Conservation (phyloP, 163 green algal genomes). For the Dunaliella salina region DNA sequence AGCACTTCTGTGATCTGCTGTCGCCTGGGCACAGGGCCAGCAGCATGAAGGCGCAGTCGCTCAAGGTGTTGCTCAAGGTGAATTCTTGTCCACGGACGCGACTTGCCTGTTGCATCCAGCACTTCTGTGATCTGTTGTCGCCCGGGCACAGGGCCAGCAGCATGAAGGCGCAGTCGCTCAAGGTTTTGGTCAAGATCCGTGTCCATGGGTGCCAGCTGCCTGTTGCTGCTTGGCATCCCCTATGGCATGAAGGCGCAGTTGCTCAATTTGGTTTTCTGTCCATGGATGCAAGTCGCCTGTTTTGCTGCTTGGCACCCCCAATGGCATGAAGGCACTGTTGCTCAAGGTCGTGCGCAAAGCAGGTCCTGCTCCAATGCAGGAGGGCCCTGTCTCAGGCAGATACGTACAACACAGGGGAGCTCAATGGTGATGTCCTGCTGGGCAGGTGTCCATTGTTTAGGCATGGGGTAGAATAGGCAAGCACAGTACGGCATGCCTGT, state of each 20-base stretch:
- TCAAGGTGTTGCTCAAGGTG: slow-evolving; percentile 25
- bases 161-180: slow-evolving; percentile 49
- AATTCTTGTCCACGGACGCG: no score
- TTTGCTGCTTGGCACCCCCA: no score
- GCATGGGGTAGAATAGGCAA: no score
- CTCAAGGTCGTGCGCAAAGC: no score
- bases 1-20: slow-evolving; percentile 64
- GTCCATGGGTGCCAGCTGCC: no score
- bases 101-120: slow-evolving; percentile 37
- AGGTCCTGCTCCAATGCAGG: background rate
- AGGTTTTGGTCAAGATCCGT: slow-evolving; percentile 13
- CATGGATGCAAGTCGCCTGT: no score
- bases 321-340: slow-evolving; percentile 47
- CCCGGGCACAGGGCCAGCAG: slow-evolving; percentile 42
- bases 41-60: slow-evolving; percentile 50
- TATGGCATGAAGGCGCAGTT: no score
- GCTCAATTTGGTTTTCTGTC: no score
- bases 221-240: no score
- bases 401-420: background rate
- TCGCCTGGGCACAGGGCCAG: slow-evolving; percentile 41
- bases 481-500: no score
- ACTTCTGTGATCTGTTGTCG: slow-evolving; percentile 63
- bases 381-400: background rate
- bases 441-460: no score
- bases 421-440: background rate